A percentile compares a stretch with the other conserved stretches of the same genome.
These are phyloP conservation scores for Amanita molliuscula DNA, from an alignment of 768 basidiomycete species.

Conservation along the genomic window DNA sequence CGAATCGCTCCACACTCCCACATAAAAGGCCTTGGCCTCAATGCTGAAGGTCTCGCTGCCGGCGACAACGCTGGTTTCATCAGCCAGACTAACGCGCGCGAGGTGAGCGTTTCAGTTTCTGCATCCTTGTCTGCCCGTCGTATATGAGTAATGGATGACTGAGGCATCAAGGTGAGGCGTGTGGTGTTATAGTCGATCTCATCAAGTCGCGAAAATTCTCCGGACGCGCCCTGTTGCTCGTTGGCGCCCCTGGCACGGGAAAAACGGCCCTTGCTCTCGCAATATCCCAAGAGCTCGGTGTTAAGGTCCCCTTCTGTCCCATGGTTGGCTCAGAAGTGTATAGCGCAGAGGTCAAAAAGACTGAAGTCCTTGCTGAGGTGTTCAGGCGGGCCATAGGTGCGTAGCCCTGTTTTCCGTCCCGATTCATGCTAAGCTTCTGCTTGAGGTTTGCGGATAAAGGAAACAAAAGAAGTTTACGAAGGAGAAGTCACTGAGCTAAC, in stretches of 20 bases:
- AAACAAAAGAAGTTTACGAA: slow-evolving; percentile 98
- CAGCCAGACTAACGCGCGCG: slow-evolving; percentile 83
- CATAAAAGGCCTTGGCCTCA: slow-evolving; percentile 92
- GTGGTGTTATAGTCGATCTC: slow-evolving; percentile 82
- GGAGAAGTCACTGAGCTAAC: slow-evolving; percentile 97
- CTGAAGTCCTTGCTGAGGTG: slow-evolving; percentile 90
- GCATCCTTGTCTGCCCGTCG: background rate
- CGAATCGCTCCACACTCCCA: slow-evolving; percentile 90
- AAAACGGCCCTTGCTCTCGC: slow-evolving; percentile 98
- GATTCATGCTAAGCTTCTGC: background rate
- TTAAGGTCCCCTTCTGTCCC: slow-evolving; percentile 95
- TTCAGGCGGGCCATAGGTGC: slow-evolving; percentile 93
- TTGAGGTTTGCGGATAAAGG: slow-evolving; percentile 91
- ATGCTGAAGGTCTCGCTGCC: slow-evolving; percentile 69
- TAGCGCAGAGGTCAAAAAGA: slow-evolving; percentile 96
- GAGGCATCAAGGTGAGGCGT: slow-evolving; percentile 46
- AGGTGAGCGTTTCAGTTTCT: slow-evolving; percentile 38
- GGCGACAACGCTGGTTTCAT: slow-evolving; percentile 78
- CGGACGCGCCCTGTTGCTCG: slow-evolving; percentile 84
- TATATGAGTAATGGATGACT: background rate
- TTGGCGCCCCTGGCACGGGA: slow-evolving; percentile 94
- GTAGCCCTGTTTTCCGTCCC: slow-evolving; percentile 19
- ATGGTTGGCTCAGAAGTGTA: slow-evolving; percentile 99
- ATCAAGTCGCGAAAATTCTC: slow-evolving; percentile 90
- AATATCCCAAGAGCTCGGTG: slow-evolving; percentile 87